Evolutionary conservation across 345 rosid genomes (phyloP).

Genomic region (Pistacia integerrima): DNA sequence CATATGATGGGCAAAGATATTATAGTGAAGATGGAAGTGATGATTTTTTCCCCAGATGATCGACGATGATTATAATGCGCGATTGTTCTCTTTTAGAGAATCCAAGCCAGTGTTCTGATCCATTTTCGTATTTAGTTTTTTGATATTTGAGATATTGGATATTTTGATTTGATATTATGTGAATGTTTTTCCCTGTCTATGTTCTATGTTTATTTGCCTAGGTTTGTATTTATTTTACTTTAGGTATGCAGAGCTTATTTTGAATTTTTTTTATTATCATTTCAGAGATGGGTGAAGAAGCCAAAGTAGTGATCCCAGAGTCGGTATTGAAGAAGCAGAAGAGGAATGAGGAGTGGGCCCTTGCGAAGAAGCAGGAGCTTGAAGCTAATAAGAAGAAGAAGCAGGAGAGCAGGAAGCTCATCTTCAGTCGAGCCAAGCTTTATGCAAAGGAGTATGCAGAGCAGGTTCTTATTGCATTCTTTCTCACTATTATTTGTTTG

Average conservation of each 20-base stretch:
- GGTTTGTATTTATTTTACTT: not conserved
- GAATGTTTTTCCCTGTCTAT: too few relatives aligned
- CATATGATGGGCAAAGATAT: not conserved
- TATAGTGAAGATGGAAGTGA: constrained; percentile 13
- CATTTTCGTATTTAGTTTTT: not conserved
- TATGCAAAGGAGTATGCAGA: constrained; percentile 53
- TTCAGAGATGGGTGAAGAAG: constrained; percentile 49
- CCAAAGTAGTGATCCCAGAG: constrained; percentile 56
- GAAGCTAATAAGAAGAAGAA: constrained; percentile 43
- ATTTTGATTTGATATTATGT: too few relatives aligned
- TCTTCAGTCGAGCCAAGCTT: constrained; percentile 50
- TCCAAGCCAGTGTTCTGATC: constrained; percentile 20
- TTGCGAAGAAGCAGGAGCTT: constrained; percentile 46
- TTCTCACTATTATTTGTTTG: not conserved
- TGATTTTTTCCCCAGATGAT: constrained; percentile 22
- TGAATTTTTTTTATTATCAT: not conserved
- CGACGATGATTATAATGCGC: constrained; percentile 13
- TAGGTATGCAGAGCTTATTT: not conserved
- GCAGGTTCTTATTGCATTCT: constrained; percentile 32
- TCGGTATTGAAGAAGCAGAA: constrained; percentile 73
- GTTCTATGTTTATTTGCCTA: too few relatives aligned
- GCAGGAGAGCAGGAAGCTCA: constrained; percentile 57
- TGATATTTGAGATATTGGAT: too few relatives aligned
- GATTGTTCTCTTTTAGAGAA: constrained; percentile 20
- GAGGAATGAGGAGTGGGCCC: constrained; percentile 66